Conservation (phyloP, 306 rosid species). For the Spatholobus suberectus region DNA sequence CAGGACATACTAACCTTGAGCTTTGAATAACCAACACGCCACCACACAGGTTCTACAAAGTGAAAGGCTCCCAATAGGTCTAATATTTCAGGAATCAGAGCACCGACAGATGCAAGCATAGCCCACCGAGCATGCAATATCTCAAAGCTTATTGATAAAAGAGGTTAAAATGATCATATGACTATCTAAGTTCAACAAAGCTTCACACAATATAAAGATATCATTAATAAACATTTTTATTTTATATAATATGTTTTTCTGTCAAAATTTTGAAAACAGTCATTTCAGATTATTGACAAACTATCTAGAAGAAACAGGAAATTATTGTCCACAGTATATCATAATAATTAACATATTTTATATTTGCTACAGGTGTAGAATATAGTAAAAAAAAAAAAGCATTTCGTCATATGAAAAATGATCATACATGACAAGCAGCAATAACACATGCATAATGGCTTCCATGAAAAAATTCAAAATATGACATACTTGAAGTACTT, state of each 20-base stretch:
- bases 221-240: not conserved
- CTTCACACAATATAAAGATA: slow-evolving; percentile 4
- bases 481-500: slow-evolving; percentile 78
- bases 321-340: not conserved
- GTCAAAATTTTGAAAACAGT: not conserved
- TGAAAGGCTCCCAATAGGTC: slow-evolving; percentile 79
- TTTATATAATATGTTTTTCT: not conserved
- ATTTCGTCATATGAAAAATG: slow-evolving; percentile 11
- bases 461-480: slow-evolving; percentile 16
- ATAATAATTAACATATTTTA: not conserved
- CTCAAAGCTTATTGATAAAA: slow-evolving; percentile 73
- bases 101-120: slow-evolving; percentile 92
- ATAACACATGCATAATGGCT: slow-evolving; percentile 10
- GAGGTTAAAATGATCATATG: slow-evolving; percentile 35
- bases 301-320: slow-evolving; percentile 21
- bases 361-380: not conserved
- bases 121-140: slow-evolving; percentile 99
- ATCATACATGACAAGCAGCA: slow-evolving; percentile 29
- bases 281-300: not conserved
- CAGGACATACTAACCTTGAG: slow-evolving; percentile 64
- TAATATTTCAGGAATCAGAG: slow-evolving; percentile 80
- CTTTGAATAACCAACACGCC: slow-evolving; percentile 98
- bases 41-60: slow-evolving; percentile 95
- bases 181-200: slow-evolving; percentile 27
- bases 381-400: slow-evolving; percentile 10